Base-by-base conservation (phyloP, 192 early-diverging fungal genomes). In the Ramicandelaber brevisporus region DNA sequence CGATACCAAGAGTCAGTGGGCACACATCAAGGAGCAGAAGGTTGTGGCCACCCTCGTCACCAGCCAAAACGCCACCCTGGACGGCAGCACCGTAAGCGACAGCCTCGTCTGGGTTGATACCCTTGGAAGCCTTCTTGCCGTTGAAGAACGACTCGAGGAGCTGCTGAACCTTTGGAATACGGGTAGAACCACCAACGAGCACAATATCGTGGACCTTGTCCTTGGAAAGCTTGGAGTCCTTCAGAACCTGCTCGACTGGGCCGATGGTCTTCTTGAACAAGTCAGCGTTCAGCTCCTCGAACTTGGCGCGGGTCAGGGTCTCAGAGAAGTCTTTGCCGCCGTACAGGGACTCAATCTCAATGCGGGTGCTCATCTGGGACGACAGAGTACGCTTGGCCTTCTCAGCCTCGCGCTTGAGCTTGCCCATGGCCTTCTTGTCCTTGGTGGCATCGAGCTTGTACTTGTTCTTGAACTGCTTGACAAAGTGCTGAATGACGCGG, bases 101-200 rank as follows among this genome's bases (percentile, higher is more conserved):
- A 43, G 86, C 89, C 63, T 95, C 89, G 58, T 95, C 89, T 42
- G 86, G 86, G 68, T 95, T 95, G 49, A 95, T 88, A 41, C 78
- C 77, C 72, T 90, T 90, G 55, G 59, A 65, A 21, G 84, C 73
- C 68, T 90, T 86, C 69, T 88, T 90, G 46, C 86, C 84, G 49
- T 83, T 78, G 46, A 95, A 95, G 65, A 64, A 90, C 30, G 82
- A 75, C 50, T 88, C 79, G 20, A 95, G 60, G 30, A 95, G 61
- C 48, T 84, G 61, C 34, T 79, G 70, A 30, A 95, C 80, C 70
- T 88, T 88, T 60, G 89, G 89, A 43, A 95, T 95, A 66, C 89
- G 89, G 22, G 89, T 89, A 38, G 89, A 95, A 35, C 89, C 89
- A 55, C 89, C 89, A 27, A 95, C 89, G 26, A 95, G 68, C 14